Conservation (phyloP, 768 basidiomycete species). For the Leccinum olivaceopallidum region DNA sequence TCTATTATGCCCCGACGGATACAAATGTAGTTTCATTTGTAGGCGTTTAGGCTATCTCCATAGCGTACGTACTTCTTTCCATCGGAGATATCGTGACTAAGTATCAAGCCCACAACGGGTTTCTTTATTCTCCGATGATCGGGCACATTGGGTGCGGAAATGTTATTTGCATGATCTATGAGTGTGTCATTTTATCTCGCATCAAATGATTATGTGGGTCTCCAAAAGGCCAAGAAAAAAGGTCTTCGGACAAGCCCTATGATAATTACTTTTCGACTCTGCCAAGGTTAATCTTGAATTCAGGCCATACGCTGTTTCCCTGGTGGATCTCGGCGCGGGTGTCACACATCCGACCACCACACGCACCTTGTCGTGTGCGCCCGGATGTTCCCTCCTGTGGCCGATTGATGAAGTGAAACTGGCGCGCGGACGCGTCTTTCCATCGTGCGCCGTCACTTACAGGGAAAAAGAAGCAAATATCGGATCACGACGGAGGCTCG, state of each 20-base stretch:
- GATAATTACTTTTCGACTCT: conserved; percentile 9
- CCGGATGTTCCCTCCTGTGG: background rate
- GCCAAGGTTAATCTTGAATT: conserved; percentile 29
- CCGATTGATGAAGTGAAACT: background rate
- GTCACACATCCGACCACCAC: background rate
- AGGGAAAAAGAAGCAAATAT: conserved; percentile 9
- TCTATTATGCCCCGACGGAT: conserved; percentile 6
- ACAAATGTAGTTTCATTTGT: conserved; percentile 9
- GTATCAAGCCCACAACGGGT: conserved; percentile 8
- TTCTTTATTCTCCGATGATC: conserved; percentile 21
- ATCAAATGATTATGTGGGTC: conserved; percentile 21
- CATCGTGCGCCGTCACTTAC: background rate
- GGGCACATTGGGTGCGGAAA: conserved; percentile 12
- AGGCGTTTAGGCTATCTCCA: conserved; percentile 17
- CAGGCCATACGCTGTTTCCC: background rate
- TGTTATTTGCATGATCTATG: conserved; percentile 17
- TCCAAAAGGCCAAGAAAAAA: conserved; percentile 10
- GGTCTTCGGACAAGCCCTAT: conserved; percentile 15
- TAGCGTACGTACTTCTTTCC: conserved; percentile 17
- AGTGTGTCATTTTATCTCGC: conserved; percentile 24
- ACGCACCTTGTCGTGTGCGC: background rate
- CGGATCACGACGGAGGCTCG: conserved; percentile 9
- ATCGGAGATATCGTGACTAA: conserved; percentile 12
- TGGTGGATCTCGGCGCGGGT: conserved; percentile 18
- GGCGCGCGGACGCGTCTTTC: background rate